Evolutionary conservation across 495 filamentous ascomycete species (phyloP).

Genomic region (Hypoxylon crocopeplum): DNA sequence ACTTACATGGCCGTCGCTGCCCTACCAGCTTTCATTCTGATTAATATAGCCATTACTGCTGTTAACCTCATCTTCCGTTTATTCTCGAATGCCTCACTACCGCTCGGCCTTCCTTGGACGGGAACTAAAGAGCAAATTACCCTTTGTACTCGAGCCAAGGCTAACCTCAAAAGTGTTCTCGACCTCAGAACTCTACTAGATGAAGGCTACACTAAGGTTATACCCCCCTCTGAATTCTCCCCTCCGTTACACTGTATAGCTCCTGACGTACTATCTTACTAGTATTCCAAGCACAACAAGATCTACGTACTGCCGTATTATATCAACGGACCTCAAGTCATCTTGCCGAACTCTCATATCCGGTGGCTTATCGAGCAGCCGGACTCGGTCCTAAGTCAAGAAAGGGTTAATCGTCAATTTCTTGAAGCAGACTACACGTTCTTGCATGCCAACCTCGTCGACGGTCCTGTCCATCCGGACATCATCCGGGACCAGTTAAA

Average conservation of each 20-base stretch:
- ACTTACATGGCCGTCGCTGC: not conserved
- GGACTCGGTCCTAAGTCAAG: conserved; percentile 44
- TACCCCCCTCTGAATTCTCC: not conserved
- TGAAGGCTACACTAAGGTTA: conserved; percentile 22
- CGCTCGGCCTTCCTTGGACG: conserved; percentile 18
- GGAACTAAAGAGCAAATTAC: not conserved
- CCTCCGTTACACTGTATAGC: not conserved
- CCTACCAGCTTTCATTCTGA: not conserved
- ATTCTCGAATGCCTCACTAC: conserved; percentile 17
- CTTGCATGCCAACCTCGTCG: conserved; percentile 42
- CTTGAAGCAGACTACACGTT: conserved; percentile 48
- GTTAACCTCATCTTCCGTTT: conserved; percentile 17
- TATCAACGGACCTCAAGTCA: conserved; percentile 49
- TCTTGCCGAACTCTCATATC: conserved; percentile 47
- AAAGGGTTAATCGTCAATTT: conserved; percentile 46
- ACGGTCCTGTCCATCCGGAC: conserved; percentile 40
- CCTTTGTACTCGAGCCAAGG: conserved; percentile 1
- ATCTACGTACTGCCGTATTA: conserved; percentile 51
- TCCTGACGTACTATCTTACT: not conserved
- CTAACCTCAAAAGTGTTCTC: conserved; percentile 18
- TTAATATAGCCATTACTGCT: not conserved
- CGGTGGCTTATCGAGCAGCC: conserved; percentile 54
- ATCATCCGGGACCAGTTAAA: conserved; percentile 48
- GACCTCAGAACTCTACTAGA: conserved; percentile 15
- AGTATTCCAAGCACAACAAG: conserved; percentile 49